Evolutionary conservation across 805 yeast species (phyloP).

Genomic region (Ogataea polymorpha): DNA sequence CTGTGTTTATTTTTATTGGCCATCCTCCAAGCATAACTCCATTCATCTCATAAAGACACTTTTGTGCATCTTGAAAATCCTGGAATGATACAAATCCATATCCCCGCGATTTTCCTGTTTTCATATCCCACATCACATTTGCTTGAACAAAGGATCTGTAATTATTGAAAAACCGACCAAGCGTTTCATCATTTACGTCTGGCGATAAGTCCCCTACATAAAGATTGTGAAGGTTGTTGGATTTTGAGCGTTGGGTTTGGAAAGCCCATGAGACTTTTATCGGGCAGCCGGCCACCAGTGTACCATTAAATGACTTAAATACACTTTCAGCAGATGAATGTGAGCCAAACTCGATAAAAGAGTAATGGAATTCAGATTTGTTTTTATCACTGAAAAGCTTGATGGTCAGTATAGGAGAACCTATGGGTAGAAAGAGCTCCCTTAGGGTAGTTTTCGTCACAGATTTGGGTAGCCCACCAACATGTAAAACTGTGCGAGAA

Average conservation of each 20-base stretch:
- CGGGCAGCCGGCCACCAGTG: slow-evolving; percentile 47
- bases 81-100: slow-evolving; percentile 85
- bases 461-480: slow-evolving; percentile 66
- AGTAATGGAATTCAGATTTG: slow-evolving; percentile 70
- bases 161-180: slow-evolving; percentile 52
- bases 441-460: slow-evolving; percentile 61
- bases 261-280: slow-evolving; percentile 79
- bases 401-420: slow-evolving; percentile 60
- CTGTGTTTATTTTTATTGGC: slow-evolving; percentile 85
- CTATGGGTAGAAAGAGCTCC: slow-evolving; percentile 52
- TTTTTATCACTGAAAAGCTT: slow-evolving; percentile 78
- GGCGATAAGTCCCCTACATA: slow-evolving; percentile 85
- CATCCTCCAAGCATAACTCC: slow-evolving; percentile 72
- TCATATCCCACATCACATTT: slow-evolving; percentile 97
- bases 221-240: slow-evolving; percentile 57
- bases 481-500: slow-evolving; percentile 69
- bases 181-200: slow-evolving; percentile 76
- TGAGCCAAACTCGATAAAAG: slow-evolving; percentile 71
- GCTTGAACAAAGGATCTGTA: slow-evolving; percentile 71
- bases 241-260: slow-evolving; percentile 68
- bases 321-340: slow-evolving; percentile 60
- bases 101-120: slow-evolving; percentile 86
- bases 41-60: slow-evolving; percentile 69
- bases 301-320: slow-evolving; percentile 55
- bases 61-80: slow-evolving; percentile 65